Base-by-base conservation (phyloP, 441 rosid species). In the Sinapis alba region DNA sequence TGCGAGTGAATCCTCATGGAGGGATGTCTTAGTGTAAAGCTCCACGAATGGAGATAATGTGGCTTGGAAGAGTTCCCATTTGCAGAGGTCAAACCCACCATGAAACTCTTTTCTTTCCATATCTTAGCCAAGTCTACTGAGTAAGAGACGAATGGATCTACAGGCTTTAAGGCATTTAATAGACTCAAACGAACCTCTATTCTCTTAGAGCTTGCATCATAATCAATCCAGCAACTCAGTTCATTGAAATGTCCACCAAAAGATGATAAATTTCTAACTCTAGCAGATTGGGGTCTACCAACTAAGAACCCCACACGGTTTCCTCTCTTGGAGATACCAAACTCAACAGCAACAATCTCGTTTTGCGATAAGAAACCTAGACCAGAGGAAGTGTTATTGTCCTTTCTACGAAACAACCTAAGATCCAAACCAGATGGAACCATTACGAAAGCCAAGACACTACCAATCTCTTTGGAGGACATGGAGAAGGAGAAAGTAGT, bases 211-310 rank as follows among this genome's bases (percentile, higher is more conserved):
- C 88, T 83, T 0, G 97, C 96, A 27, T 87, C 89, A 13, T 89
- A 94, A 82, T 92, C 98, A 68, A 94, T 83, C 98, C 98, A 94
- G 60, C 90, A 82, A 59, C 73, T 86, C 82, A 89, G 30, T 68
- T 65, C 71, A 47, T 32, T 26, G 67, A 73, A 68, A 11, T 45
- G 62, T 13, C 23, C 19, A 73, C 57, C 50, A 19, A 78, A 69
- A 73, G 78, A 34, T 71, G 94, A 87, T 57, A 83, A 72, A 64
- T 89, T 89, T 68, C 84, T 81, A 38, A 68, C 74, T 62, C 79
- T 84, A 34, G 76, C 86, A 12, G 92, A 86, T 45, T 68, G 82
- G 61, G 86, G 84, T 71, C 86, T 84, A 56, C 88, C 91, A 65
- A 85, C 83, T 70, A 85, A 83, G 79, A 91, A 81, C 41, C 89